Base-by-base conservation (phyloP, 306 rosid genomes). In the Purshia tridentata region DNA sequence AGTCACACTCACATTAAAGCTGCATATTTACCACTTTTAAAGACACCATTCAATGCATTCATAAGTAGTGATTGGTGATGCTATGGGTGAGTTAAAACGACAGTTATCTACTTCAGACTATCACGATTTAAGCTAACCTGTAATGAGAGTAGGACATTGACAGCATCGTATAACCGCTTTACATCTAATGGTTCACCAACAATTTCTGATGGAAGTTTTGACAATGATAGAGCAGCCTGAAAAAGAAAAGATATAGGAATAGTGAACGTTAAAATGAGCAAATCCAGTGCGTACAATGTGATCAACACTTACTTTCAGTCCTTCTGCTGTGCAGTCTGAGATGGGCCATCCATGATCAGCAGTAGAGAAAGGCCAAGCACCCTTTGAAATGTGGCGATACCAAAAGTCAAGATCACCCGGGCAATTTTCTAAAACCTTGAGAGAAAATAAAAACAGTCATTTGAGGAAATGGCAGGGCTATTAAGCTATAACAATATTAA, bases 281-380 rank as follows among this genome's bases (percentile, higher is more conserved):
- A 22, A 55, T 47, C 18, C 35, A 76, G 13, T 62, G 71, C 52
- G 5, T 72, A 74, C 16, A 45, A 67, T 70, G 48, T 22, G 37
- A 47, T 59, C 41, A 74, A 67, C 58, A 77, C 76, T 76, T 76
- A 86, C 97, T 81, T 89, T 85, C 67, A 93, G 82, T 72, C 96
- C 97, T 93, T 93, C 96, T 41, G 98, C 87, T 1, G 98, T 91
- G 86, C 96, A 89, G 81, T 92, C 98, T 62, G 98, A 92, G 78
- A 92, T 87, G 40, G 96, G 98, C 98, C 98, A 92, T 81, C 98
- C 98, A 64, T 92, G 98, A 82, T 92, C 97, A 61, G 72, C 84
- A 9, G 92, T 87, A 15, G 97, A 91, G 78, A 91, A 93, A 51
- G 98, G 91, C 98, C 98, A 93, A 70, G 97, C 91, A 4, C 98